A percentile compares a stretch with the other conserved stretches of the same genome.
These are phyloP conservation scores for Chlorella vulgaris DNA, from an alignment of 139 green algal species.

Conservation along the genomic window DNA sequence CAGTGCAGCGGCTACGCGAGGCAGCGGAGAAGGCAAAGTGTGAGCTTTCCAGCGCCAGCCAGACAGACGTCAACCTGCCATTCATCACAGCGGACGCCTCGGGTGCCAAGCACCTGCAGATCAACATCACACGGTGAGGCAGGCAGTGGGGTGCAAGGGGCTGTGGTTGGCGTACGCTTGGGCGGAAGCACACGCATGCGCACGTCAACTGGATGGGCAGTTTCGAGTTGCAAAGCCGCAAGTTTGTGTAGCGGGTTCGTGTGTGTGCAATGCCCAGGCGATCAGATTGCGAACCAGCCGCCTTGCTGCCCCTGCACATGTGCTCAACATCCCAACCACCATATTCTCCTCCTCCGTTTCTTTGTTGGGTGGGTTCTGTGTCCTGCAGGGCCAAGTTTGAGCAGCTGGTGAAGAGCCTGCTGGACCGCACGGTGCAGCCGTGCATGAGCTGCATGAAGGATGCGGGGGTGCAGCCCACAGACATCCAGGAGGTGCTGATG, in stretches of 20 bases:
- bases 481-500: slow-evolving; percentile 97
- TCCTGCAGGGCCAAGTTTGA: slow-evolving; percentile 88
- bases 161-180: not conserved
- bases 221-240: too few species aligned
- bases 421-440: slow-evolving; percentile 93
- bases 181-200: too few species aligned
- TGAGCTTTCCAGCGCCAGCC: slow-evolving; percentile 82
- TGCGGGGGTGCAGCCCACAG: slow-evolving; percentile 79
- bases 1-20: slow-evolving; percentile 94
- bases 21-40: slow-evolving; percentile 97
- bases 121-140: slow-evolving; percentile 45
- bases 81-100: slow-evolving; percentile 98
- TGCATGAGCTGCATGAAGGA: slow-evolving; percentile 93
- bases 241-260: too few species aligned
- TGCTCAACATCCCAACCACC: too few species aligned
- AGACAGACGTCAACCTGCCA: slow-evolving; percentile 98
- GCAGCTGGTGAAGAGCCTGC: slow-evolving; percentile 78
- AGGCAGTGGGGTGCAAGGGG: not conserved
- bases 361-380: too few species aligned
- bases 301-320: too few species aligned
- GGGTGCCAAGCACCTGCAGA: slow-evolving; percentile 58
- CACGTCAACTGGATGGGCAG: too few species aligned
- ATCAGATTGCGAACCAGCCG: too few species aligned
- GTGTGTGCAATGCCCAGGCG: too few species aligned
- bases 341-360: not conserved